Conservation (phyloP, 768 basidiomycete genomes). For the Coprinopsis marcescibilis region DNA sequence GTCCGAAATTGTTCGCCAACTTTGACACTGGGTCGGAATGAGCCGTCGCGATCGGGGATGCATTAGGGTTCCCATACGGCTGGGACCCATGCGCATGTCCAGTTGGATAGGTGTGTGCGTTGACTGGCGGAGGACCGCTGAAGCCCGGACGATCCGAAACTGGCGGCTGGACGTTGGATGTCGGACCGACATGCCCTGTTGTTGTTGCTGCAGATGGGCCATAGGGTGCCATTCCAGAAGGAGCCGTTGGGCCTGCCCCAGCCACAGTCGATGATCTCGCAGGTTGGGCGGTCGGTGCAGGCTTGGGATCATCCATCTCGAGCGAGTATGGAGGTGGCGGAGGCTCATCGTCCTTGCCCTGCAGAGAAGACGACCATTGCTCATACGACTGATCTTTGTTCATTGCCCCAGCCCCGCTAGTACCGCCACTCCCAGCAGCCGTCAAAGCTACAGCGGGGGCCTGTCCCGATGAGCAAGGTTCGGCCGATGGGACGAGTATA, state of each 20-base stretch:
- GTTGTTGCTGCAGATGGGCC: slow-evolving; percentile 6
- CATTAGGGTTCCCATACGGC: neutral
- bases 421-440: slow-evolving; percentile 1
- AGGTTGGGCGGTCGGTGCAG: slow-evolving; percentile 9
- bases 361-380: slow-evolving; percentile 43
- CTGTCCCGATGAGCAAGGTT: slow-evolving; percentile 23
- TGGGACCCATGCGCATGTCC: neutral
- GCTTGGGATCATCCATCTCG: slow-evolving; percentile 34
- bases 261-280: slow-evolving; percentile 8
- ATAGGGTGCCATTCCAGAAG: neutral
- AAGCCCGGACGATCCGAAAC: slow-evolving; percentile 5
- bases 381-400: slow-evolving; percentile 33
- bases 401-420: slow-evolving; percentile 13
- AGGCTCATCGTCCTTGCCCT: slow-evolving; percentile 40
- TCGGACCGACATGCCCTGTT: neutral
- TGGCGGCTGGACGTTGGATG: slow-evolving; percentile 1
- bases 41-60: neutral
- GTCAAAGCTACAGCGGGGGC: slow-evolving; percentile 10
- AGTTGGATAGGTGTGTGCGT: neutral
- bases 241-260: slow-evolving; percentile 7
- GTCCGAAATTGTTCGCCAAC: slow-evolving; percentile 33
- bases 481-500: slow-evolving; percentile 23
- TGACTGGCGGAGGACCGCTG: neutral
- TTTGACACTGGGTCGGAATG: neutral
- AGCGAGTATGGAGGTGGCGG: slow-evolving; percentile 71